Conservation (phyloP, 768 basidiomycete species). For the Collybia nuda region DNA sequence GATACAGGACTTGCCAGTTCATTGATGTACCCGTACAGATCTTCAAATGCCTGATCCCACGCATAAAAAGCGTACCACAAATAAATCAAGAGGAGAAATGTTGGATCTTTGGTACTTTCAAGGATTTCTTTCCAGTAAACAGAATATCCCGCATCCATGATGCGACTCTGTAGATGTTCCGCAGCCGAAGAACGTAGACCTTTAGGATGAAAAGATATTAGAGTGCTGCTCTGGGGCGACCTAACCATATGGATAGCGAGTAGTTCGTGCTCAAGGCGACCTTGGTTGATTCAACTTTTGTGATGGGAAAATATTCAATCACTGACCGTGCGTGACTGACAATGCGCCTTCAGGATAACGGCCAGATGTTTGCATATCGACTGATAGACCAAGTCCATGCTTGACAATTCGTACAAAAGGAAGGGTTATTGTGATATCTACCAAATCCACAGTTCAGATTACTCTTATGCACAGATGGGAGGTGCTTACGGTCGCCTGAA, state of each 20-base stretch:
- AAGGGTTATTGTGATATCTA: slow-evolving; percentile 44
- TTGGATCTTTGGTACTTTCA: slow-evolving; percentile 46
- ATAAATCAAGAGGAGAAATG: slow-evolving; percentile 51
- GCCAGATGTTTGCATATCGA: too few species aligned
- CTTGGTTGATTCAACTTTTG: too few species aligned
- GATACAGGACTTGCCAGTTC: slow-evolving; percentile 34
- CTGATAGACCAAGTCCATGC: not conserved
- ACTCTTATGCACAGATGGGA: not conserved
- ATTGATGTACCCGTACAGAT: slow-evolving; percentile 50
- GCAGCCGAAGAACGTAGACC: slow-evolving; percentile 9
- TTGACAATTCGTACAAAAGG: slow-evolving; percentile 23
- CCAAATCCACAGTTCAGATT: too few species aligned
- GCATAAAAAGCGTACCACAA: slow-evolving; percentile 64
- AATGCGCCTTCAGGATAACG: not conserved
- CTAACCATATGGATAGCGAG: slow-evolving; percentile 40
- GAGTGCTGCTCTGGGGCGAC: slow-evolving; percentile 7
- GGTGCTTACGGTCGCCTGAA: slow-evolving; percentile 35
- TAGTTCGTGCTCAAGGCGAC: slow-evolving; percentile 29
- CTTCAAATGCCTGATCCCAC: slow-evolving; percentile 60
- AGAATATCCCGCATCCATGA: slow-evolving; percentile 30
- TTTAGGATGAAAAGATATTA: slow-evolving; percentile 13
- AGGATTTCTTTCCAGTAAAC: slow-evolving; percentile 49
- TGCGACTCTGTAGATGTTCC: slow-evolving; percentile 8
- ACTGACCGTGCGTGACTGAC: slow-evolving; percentile 3
- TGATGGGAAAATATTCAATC: not conserved